These are phyloP conservation scores for Rhizophagus sp. DNA, from an alignment of 192 early-diverging fungal genomes.

Conservation along the genomic window DNA sequence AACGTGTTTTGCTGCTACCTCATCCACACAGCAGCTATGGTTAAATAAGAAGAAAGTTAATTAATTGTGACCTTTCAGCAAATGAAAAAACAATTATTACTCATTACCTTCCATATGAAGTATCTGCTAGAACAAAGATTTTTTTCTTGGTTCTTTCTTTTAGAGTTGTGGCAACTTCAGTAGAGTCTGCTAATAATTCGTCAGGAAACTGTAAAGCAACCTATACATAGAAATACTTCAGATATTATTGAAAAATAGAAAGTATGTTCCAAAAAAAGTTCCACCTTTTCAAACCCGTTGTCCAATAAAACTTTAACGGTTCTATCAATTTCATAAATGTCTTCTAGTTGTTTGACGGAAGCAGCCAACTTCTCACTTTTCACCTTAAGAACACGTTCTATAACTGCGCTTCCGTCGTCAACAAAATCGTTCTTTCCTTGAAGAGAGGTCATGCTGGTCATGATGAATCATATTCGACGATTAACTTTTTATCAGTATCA, in stretches of 20 bases:
- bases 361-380: constrained; percentile 32
- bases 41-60: background rate
- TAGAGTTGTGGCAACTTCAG: constrained; percentile 60
- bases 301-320: constrained; percentile 53
- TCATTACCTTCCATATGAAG: constrained; percentile 82
- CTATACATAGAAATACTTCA: constrained; percentile 23
- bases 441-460: constrained; percentile 34
- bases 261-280: constrained; percentile 17
- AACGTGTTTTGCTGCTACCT: constrained; percentile 92
- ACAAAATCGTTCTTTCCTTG: constrained; percentile 61
- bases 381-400: constrained; percentile 53
- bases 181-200: constrained; percentile 71
- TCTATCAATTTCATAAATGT: constrained; percentile 66
- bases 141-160: constrained; percentile 45
- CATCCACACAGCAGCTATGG: constrained; percentile 94
- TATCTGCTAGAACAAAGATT: constrained; percentile 89
- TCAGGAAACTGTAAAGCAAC: constrained; percentile 96
- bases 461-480: too few relatives aligned
- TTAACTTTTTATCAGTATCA: background rate
- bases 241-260: background rate
- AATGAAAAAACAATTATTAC: background rate
- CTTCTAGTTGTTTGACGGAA: constrained; percentile 33
- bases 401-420: constrained; percentile 69
- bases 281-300: constrained; percentile 47
- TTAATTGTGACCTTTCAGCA: background rate